These are phyloP conservation scores for Orychophragmus violaceus DNA, from an alignment of 345 rosid genomes.

Conservation along the genomic window DNA sequence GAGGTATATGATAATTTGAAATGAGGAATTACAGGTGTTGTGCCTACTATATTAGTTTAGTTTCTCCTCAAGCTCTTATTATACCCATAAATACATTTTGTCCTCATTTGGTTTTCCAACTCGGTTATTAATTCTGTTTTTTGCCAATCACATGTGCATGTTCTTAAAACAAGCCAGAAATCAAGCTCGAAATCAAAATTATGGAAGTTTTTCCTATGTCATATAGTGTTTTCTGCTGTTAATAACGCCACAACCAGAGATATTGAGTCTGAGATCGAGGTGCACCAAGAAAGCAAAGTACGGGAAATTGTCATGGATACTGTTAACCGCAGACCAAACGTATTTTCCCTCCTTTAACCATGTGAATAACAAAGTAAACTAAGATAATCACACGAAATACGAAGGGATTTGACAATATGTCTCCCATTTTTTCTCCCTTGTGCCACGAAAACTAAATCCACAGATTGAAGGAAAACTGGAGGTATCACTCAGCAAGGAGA, in stretches of 20 bases:
- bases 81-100: slow-evolving; percentile 10
- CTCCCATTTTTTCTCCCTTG: neutral
- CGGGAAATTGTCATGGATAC: slow-evolving; percentile 73
- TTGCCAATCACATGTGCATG: slow-evolving; percentile 43
- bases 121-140: slow-evolving; percentile 9
- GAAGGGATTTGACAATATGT: neutral
- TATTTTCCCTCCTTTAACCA: slow-evolving; percentile 10
- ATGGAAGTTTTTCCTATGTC: slow-evolving; percentile 43
- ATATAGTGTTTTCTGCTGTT: slow-evolving; percentile 63
- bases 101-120: neutral
- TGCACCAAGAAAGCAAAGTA: slow-evolving; percentile 63
- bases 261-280: slow-evolving; percentile 61
- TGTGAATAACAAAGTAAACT: neutral
- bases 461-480: slow-evolving; percentile 48
- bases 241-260: slow-evolving; percentile 64
- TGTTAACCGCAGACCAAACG: slow-evolving; percentile 41
- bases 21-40: too few species aligned
- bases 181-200: slow-evolving; percentile 68
- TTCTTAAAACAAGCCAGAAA: slow-evolving; percentile 86
- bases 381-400: too few species aligned
- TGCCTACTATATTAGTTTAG: too few species aligned
- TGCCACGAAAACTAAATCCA: slow-evolving; percentile 43
- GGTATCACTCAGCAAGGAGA: slow-evolving; percentile 62
- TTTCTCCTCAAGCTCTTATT: too few species aligned
- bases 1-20: too few species aligned